These are phyloP conservation scores for Aspergillus carlsbadensis DNA, from an alignment of 495 filamentous ascomycete genomes.

Conservation along the genomic window DNA sequence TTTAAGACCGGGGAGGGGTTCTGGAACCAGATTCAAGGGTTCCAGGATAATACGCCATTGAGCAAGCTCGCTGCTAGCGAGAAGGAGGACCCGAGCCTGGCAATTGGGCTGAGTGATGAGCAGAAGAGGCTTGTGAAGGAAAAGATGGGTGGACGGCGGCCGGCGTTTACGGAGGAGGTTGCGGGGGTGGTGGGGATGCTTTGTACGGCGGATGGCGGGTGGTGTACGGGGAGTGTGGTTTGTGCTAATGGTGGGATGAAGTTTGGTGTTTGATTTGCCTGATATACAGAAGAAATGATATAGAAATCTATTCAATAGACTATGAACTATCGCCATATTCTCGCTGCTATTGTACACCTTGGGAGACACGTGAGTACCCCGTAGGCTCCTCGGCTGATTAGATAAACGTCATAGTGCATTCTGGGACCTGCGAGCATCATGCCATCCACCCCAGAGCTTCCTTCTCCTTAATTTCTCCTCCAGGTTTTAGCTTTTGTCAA, in stretches of 20 bases:
- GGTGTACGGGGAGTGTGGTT: conserved; percentile 83
- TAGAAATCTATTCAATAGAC: too few species aligned
- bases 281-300: background rate
- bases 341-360: too few species aligned
- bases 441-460: background rate
- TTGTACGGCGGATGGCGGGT: conserved; percentile 67
- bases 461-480: background rate
- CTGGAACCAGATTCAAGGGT: conserved; percentile 54
- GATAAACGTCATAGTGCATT: conserved; percentile 8
- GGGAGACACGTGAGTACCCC: too few species aligned
- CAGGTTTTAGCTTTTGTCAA: too few species aligned
- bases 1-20: conserved; percentile 53
- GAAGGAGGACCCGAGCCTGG: conserved; percentile 32
- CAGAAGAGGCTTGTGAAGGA: conserved; percentile 58
- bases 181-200: conserved; percentile 86
- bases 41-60: conserved; percentile 68
- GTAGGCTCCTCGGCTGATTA: too few species aligned
- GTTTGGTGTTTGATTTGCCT: conserved; percentile 19
- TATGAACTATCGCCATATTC: too few species aligned
- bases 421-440: background rate
- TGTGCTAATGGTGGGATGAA: conserved; percentile 86
- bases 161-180: conserved; percentile 72
- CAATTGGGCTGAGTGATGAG: conserved; percentile 54
- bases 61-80: conserved; percentile 41
- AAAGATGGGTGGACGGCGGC: conserved; percentile 63